Conservation (phyloP, 1,139 yeast genomes). For the Taphrina pruni region DNA sequence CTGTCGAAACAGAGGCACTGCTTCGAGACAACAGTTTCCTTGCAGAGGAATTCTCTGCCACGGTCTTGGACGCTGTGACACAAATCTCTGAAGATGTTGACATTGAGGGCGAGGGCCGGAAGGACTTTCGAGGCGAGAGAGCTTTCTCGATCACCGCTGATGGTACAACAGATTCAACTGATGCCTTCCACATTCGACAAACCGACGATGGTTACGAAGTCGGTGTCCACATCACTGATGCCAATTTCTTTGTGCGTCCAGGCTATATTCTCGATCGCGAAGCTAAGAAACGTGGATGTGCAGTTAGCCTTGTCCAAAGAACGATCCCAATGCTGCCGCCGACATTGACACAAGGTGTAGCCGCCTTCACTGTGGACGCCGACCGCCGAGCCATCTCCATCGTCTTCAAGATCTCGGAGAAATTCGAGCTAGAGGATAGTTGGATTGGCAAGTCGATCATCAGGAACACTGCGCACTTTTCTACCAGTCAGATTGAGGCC, state of each 20-base stretch:
- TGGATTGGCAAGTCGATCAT: conserved; percentile 78
- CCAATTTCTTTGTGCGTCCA: conserved; percentile 69
- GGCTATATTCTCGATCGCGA: conserved; percentile 84
- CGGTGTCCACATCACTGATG: conserved; percentile 83
- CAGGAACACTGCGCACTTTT: conserved; percentile 59
- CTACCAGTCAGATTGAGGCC: conserved; percentile 50
- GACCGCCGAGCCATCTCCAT: conserved; percentile 76
- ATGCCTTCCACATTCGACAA: conserved; percentile 51
- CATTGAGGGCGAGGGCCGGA: conserved; percentile 55
- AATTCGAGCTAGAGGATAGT: conserved; percentile 75
- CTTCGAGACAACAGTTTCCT: conserved; percentile 90
- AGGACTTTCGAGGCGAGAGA: conserved; percentile 66
- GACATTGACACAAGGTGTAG: conserved; percentile 60
- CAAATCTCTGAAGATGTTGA: conserved; percentile 50
- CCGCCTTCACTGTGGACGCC: conserved; percentile 69
- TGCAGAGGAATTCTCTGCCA: conserved; percentile 74
- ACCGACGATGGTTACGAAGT: conserved; percentile 51
- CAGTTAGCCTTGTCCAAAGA: conserved; percentile 89
- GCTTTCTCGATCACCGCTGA: conserved; percentile 62
- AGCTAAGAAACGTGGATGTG: conserved; percentile 85
- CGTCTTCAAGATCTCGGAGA: conserved; percentile 76
- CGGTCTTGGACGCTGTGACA: conserved; percentile 55
- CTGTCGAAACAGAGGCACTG: conserved; percentile 85
- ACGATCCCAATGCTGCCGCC: conserved; percentile 71
- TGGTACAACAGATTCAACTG: conserved; percentile 51